Evolutionary conservation across 768 basidiomycete species (phyloP).

Genomic region (Nidularia pulvinata): DNA sequence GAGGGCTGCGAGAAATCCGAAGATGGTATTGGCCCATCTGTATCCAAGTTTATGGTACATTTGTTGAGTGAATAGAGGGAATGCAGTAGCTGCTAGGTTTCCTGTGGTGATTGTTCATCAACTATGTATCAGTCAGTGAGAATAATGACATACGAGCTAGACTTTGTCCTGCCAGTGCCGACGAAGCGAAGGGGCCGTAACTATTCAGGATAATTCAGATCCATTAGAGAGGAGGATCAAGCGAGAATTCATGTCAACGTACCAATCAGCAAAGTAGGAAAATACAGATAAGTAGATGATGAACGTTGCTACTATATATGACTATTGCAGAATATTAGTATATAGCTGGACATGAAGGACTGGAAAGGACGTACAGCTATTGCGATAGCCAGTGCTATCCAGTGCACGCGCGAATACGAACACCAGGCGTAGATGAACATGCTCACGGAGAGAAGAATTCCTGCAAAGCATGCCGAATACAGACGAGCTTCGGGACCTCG

Average conservation of each 20-base stretch:
- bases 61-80: conserved; percentile 62
- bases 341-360: conserved; percentile 6
- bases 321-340: conserved; percentile 15
- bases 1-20: conserved; percentile 47
- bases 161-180: conserved; percentile 68
- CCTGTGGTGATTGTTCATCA: conserved; percentile 23
- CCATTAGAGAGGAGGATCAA: conserved; percentile 12
- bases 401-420: conserved; percentile 49
- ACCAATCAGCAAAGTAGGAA: conserved; percentile 67
- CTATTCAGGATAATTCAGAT: conserved; percentile 13
- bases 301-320: conserved; percentile 48
- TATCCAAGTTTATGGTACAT: conserved; percentile 59
- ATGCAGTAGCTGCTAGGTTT: conserved; percentile 47
- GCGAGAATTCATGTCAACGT: conserved; percentile 10
- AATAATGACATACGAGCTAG: conserved; percentile 42
- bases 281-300: conserved; percentile 63
- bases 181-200: conserved; percentile 65
- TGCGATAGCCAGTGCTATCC: conserved; percentile 61
- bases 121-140: neutral
- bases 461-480: conserved; percentile 54
- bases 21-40: conserved; percentile 61
- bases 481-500: conserved; percentile 60
- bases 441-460: conserved; percentile 49
- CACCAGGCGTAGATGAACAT: conserved; percentile 80
- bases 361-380: conserved; percentile 29